These are phyloP conservation scores for Ophiognomonia clavigignenti-juglandacearum DNA, from an alignment of 2,329 filamentous ascomycete species.

Conservation along the genomic window DNA sequence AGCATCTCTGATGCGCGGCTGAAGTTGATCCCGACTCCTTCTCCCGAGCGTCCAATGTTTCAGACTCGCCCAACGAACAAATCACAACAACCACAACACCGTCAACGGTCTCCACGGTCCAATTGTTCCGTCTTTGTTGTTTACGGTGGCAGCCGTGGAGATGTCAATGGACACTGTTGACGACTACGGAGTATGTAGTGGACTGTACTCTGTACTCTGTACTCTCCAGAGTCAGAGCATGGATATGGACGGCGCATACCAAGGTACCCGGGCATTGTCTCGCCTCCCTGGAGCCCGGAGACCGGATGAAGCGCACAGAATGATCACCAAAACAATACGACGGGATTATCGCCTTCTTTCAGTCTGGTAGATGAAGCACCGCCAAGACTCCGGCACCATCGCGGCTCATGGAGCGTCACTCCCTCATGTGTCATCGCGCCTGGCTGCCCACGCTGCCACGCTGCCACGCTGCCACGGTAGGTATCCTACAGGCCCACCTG, in stretches of 20 bases:
- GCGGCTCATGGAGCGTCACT: conserved; percentile 1
- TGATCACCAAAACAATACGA: background rate
- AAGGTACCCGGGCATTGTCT: background rate
- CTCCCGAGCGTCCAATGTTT: conserved; percentile 7
- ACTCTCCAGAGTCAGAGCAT: too few species aligned
- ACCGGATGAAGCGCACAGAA: background rate
- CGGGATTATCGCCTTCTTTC: too few species aligned
- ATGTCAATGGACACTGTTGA: conserved; percentile 2
- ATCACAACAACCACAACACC: conserved; percentile 2
- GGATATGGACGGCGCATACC: background rate
- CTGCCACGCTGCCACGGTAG: background rate
- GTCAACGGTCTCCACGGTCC: background rate
- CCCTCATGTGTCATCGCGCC: background rate
- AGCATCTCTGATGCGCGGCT: conserved; percentile 14
- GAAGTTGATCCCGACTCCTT: conserved; percentile 12
- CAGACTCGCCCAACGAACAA: conserved; percentile 10
- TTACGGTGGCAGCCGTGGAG: conserved; percentile 7
- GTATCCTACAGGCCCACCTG: background rate
- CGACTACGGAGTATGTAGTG: background rate
- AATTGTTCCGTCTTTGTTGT: background rate
- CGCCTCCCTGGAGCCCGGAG: background rate
- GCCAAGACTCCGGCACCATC: conserved; percentile 10
- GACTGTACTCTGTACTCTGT: background rate
- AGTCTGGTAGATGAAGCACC: too few species aligned
- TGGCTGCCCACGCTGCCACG: background rate